Percentiles rank a stretch among this genome's conserved stretches.
phyloP scores from a whole-genome alignment of 139 green algal genomes.

The Haematococcus sp. region DNA sequence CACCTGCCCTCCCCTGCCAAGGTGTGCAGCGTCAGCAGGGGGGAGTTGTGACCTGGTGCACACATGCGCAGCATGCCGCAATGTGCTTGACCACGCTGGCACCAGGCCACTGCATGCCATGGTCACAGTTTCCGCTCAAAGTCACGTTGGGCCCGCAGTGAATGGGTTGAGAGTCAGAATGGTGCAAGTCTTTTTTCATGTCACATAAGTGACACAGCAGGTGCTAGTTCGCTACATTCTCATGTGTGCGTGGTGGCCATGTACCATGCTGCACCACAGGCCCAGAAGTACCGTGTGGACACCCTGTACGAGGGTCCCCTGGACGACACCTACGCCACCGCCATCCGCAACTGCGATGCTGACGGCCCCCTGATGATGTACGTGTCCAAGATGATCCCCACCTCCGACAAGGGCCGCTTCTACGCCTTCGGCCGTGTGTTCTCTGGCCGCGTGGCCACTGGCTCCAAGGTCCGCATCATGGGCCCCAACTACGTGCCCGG shows the following conservation, averaged over 20 bases:
- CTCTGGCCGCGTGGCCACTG: conserved; percentile 85
- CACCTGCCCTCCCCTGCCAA: conserved; percentile 76
- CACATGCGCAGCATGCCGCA: no score
- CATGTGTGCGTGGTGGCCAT: no score
- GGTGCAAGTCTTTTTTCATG: no score
- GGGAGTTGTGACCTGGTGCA: no score
- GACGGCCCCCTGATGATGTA: conserved; percentile 98
- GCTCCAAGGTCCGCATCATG: conserved; percentile 98
- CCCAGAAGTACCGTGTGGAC: conserved; percentile 97
- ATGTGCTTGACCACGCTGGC: no score
- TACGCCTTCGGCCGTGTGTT: conserved; percentile 98
- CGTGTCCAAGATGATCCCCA: conserved; percentile 99
- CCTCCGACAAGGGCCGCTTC: conserved; percentile 97
- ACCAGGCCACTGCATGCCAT: no score
- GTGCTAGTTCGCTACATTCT: no score
- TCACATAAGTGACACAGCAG: no score
- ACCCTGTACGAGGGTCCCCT: conserved; percentile 97
- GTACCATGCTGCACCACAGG: conserved; percentile 22
- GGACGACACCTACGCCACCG: conserved; percentile 91
- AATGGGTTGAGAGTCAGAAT: no score
- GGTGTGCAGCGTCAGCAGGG: background rate
- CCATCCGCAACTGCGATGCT: conserved; percentile 95
- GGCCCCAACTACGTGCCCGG: conserved; percentile 97
- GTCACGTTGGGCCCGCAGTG: no score
- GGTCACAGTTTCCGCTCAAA: no score